phyloP scores from a whole-genome alignment of 768 basidiomycete species.

The Cystobasidium ongulense region DNA sequence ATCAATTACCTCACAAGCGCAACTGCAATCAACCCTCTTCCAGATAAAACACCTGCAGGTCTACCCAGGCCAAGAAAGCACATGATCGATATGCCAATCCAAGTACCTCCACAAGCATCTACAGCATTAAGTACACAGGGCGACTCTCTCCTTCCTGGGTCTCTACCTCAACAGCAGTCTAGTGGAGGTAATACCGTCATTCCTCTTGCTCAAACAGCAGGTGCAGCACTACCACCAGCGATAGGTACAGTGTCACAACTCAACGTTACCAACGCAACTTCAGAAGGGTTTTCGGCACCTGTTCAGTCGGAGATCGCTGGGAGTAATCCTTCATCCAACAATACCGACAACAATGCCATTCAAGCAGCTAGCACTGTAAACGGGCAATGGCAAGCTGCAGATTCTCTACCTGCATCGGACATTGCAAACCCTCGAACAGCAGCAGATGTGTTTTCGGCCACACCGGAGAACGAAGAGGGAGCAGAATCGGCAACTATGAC shows the following conservation, averaged over 20 bases:
- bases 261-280: not conserved
- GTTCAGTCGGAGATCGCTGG: not conserved
- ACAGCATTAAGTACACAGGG: not conserved
- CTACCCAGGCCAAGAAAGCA: conserved; percentile 36
- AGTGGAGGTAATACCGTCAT: not conserved
- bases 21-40: conserved; percentile 83
- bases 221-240: not conserved
- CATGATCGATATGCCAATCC: conserved; percentile 32
- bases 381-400: not conserved
- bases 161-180: not conserved
- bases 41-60: conserved; percentile 34
- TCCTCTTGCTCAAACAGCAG: not conserved
- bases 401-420: not conserved
- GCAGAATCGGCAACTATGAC: not conserved
- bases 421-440: not conserved
- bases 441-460: not conserved
- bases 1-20: conserved; percentile 94
- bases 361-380: not conserved
- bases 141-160: not conserved
- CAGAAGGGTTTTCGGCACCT: not conserved
- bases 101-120: conserved; percentile 6
- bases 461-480: not conserved
- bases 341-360: not conserved
- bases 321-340: not conserved
- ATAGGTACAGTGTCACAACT: not conserved